Evolutionary conservation across 2,329 filamentous ascomycete species (phyloP).

Genomic region (Trichoderma breve): DNA sequence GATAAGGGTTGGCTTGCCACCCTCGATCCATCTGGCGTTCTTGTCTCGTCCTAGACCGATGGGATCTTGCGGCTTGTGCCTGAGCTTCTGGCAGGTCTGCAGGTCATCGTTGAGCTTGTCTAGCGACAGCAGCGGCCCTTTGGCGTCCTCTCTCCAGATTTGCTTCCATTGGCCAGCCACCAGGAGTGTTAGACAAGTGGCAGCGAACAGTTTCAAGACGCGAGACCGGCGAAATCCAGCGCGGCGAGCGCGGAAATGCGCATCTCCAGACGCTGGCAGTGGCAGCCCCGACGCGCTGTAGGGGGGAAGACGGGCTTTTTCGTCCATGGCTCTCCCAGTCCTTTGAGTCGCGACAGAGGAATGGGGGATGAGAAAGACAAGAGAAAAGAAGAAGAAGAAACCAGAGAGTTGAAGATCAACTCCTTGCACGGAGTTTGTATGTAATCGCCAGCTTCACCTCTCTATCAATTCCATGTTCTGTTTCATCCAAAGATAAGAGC

Average conservation of each 20-base stretch:
- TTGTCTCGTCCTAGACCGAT: constrained; percentile 54
- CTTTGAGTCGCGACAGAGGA: background rate
- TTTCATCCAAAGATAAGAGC: background rate
- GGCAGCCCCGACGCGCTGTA: constrained; percentile 40
- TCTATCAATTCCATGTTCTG: background rate
- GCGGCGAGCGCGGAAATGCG: constrained; percentile 27
- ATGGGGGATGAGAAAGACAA: background rate
- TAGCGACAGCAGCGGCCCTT: constrained; percentile 45
- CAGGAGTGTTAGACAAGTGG: constrained; percentile 51
- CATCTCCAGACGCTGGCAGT: constrained; percentile 22
- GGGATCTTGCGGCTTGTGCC: constrained; percentile 54
- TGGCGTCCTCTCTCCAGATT: constrained; percentile 31
- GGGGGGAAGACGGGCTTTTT: constrained; percentile 45
- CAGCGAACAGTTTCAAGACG: constrained; percentile 41
- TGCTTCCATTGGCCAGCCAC: constrained; percentile 51
- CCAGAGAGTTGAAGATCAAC: background rate
- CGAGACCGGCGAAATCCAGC: constrained; percentile 42
- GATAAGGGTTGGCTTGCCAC: constrained; percentile 60
- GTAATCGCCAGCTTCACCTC: background rate
- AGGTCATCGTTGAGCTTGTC: constrained; percentile 54
- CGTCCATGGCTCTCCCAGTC: constrained; percentile 32
- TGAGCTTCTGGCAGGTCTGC: constrained; percentile 54
- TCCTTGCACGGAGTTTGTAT: background rate
- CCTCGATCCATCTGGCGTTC: constrained; percentile 60
- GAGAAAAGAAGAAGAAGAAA: background rate